Percentiles rank a stretch among this genome's conserved stretches.
These are phyloP conservation scores for Gleditsia sinensis DNA, from an alignment of 306 rosid genomes.

Conservation along the genomic window DNA sequence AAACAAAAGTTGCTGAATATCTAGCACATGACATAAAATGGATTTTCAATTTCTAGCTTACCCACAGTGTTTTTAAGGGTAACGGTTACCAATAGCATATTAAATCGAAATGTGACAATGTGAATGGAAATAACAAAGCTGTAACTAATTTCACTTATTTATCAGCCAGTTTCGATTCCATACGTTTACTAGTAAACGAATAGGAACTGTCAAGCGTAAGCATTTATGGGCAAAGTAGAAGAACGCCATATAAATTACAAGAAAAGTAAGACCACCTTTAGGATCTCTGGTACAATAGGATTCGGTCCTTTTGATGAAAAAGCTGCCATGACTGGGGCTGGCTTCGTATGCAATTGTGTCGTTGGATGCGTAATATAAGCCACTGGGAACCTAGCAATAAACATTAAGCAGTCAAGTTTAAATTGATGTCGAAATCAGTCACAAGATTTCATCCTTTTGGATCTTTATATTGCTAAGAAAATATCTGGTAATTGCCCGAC, in stretches of 20 bases:
- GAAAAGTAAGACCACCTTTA: slow-evolving; percentile 72
- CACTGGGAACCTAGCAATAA: slow-evolving; percentile 53
- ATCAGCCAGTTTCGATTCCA: too few species aligned
- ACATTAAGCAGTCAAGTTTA: slow-evolving; percentile 3
- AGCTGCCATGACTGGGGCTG: slow-evolving; percentile 95
- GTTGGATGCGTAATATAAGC: slow-evolving; percentile 68
- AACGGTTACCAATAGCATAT: too few species aligned
- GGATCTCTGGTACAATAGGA: slow-evolving; percentile 67
- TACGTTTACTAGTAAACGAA: too few species aligned
- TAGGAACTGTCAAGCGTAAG: too few species aligned
- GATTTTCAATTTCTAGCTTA: too few species aligned
- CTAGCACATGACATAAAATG: not conserved
- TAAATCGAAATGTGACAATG: too few species aligned
- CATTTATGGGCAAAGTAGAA: too few species aligned
- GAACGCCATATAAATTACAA: slow-evolving; percentile 7
- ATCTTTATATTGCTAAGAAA: not conserved
- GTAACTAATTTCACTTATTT: too few species aligned
- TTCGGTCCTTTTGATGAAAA: slow-evolving; percentile 94
- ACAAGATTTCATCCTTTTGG: not conserved
- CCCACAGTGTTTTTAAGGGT: too few species aligned
- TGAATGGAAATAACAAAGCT: too few species aligned
- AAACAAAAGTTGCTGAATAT: not conserved
- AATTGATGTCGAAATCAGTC: not conserved
- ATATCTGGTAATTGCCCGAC: not conserved
- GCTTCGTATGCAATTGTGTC: slow-evolving; percentile 61